These are phyloP conservation scores for Beauveria asiatica DNA, from an alignment of 2,329 filamentous ascomycete species.

Conservation along the genomic window DNA sequence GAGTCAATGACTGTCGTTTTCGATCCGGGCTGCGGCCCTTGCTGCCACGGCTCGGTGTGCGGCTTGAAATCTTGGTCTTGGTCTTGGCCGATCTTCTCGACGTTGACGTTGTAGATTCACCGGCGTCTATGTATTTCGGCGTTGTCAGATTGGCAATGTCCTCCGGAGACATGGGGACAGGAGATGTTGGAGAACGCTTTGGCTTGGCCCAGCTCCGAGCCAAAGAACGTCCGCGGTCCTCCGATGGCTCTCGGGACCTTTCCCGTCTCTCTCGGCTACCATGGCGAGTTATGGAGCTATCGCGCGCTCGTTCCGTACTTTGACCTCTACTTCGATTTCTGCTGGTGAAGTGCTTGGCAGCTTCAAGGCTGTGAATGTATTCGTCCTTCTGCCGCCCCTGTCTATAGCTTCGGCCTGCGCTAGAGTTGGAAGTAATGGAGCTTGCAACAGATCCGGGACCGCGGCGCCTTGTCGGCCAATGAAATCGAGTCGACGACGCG, in stretches of 20 bases:
- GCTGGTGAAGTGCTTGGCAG: constrained; percentile 56
- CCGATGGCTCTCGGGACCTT: constrained; percentile 53
- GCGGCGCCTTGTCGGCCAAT: constrained; percentile 46
- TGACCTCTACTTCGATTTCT: constrained; percentile 47
- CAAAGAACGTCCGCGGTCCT: constrained; percentile 60
- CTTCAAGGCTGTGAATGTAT: constrained; percentile 79
- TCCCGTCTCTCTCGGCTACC: constrained; percentile 41
- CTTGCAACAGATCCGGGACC: constrained; percentile 48
- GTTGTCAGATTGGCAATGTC: constrained; percentile 60
- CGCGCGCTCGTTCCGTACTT: constrained; percentile 38
- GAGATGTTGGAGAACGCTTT: constrained; percentile 85
- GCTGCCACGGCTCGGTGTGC: constrained; percentile 40
- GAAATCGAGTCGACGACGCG: constrained; percentile 43
- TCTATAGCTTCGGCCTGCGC: constrained; percentile 41
- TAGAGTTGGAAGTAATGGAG: constrained; percentile 49
- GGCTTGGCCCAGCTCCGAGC: constrained; percentile 60
- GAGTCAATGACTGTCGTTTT: constrained; percentile 28
- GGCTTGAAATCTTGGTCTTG: constrained; percentile 30
- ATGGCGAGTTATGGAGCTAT: constrained; percentile 37
- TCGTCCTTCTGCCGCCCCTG: constrained; percentile 52
- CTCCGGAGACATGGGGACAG: constrained; percentile 88
- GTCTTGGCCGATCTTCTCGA: constrained; percentile 34
- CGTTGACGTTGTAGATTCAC: constrained; percentile 37
- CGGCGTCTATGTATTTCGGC: constrained; percentile 26
- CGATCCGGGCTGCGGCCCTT: constrained; percentile 39